Evolutionary conservation across 1,284 basidiomycete genomes (phyloP), one percentile per base, ranked within the genome.

Genomic region (Sphaerobolus stellatus): DNA sequence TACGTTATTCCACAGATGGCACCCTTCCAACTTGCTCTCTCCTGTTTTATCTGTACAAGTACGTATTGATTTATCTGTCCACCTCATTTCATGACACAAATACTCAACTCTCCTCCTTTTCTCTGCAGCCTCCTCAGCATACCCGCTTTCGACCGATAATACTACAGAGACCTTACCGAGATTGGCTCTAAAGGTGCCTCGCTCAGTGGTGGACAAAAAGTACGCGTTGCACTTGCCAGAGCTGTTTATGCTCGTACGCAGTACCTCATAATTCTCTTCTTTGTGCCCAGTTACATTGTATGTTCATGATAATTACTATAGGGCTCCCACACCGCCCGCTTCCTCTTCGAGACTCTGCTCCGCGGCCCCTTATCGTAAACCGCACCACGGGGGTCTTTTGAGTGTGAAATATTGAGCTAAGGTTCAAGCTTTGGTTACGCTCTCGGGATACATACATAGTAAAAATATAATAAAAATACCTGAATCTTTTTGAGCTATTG

Each of bases 281-380:
- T 90, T 63, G 49, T 54, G 4, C 49, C 49, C 34, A 54, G n/a
- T 45, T 54, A 27, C n/a, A n/a, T 27, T 13, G 46, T 48, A 7
- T 14, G 20, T 28, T 27, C 11, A 36, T 36, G 18, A 14, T 43
- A n/a, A n/a, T n/a, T n/a, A n/a, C n/a, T 61, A 51, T 61, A 88
- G 79, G 88, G 90, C 62, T 88, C 84, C 60, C 86, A 89, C 67
- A 90, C 88, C 1, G 80, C 88, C 2, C 78, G 85, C 8, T 79
- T 83, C 65, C 68, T 92, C 27, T 86, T 80, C 56, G 83, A 88
- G 36, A 76, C 78, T 48, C 74, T 88, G 9, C 68, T 91, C 34
- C 72, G 73, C 14, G 88, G 88, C 0, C 82, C 84, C 9, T 73
- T 91, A n/a, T n/a, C n/a, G n/a, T n/a, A n/a, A n/a, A n/a, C n/a